Conservation (phyloP, 1,139 yeast species). For the Diutina rugosa region DNA sequence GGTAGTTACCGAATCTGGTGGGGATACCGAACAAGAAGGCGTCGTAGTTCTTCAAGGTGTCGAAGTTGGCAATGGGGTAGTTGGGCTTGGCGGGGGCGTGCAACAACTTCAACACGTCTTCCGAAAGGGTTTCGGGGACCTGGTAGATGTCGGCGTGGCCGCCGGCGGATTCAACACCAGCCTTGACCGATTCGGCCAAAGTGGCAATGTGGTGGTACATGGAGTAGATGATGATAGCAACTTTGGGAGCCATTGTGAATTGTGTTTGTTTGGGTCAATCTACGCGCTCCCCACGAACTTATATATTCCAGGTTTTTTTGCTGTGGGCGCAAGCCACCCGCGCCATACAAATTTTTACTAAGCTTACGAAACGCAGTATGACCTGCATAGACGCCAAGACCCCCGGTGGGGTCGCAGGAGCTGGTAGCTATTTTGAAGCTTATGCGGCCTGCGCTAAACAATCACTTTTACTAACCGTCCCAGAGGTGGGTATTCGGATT, state of each 20-base stretch:
- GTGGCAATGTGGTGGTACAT: slow-evolving; percentile 7
- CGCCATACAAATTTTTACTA: neutral
- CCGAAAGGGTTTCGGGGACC: slow-evolving; percentile 7
- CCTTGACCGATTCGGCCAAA: slow-evolving; percentile 7
- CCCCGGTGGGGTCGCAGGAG: too few species aligned
- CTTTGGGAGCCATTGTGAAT: slow-evolving; percentile 6
- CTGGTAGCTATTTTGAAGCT: too few species aligned
- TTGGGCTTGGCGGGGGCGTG: slow-evolving; percentile 5
- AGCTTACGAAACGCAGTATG: neutral
- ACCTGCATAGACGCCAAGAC: neutral
- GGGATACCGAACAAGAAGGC: slow-evolving; percentile 8
- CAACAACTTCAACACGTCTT: slow-evolving; percentile 5
- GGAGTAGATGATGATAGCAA: slow-evolving; percentile 8
- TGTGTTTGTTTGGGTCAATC: neutral
- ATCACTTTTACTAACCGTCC: too few species aligned
- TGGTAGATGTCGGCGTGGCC: slow-evolving; percentile 7
- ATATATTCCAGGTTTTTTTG: neutral
- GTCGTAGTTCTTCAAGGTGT: slow-evolving; percentile 7
- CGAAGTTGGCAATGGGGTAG: slow-evolving; percentile 5
- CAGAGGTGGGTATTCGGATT: too few species aligned
- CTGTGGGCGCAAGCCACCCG: neutral
- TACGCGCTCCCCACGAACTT: neutral
- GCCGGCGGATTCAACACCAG: slow-evolving; percentile 7
- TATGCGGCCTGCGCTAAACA: too few species aligned
- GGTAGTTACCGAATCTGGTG: slow-evolving; percentile 7